phyloP scores from a whole-genome alignment of 148 eudicot genomes.

The Amaranthus cruentus region DNA sequence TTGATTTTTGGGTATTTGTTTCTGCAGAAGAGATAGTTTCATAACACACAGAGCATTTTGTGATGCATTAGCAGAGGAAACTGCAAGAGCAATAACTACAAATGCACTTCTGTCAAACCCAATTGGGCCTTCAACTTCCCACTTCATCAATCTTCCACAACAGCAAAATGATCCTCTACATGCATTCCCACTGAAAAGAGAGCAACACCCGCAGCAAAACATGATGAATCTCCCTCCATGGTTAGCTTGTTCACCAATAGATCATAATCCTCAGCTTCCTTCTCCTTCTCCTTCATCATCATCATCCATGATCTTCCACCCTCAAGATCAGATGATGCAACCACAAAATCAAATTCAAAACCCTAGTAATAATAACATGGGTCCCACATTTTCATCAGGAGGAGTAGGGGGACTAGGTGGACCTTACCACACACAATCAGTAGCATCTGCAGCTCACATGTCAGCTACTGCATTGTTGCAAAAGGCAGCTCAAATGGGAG shows the following conservation, averaged over 20 bases:
- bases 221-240: slow-evolving; percentile 49
- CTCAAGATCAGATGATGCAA: slow-evolving; percentile 16
- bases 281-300: slow-evolving; percentile 19
- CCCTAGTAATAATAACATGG: slow-evolving; percentile 52
- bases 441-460: slow-evolving; percentile 39
- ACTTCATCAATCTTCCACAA: slow-evolving; percentile 29
- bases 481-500: slow-evolving; percentile 87
- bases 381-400: slow-evolving; percentile 28
- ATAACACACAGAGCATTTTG: slow-evolving; percentile 98
- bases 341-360: slow-evolving; percentile 26
- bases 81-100: slow-evolving; percentile 48
- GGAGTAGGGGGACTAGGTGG: slow-evolving; percentile 12
- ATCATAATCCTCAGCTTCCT: slow-evolving; percentile 21
- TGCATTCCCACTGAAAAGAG: slow-evolving; percentile 49
- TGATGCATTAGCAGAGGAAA: slow-evolving; percentile 90
- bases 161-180: slow-evolving; percentile 24
- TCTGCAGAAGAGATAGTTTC: slow-evolving; percentile 88
- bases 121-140: slow-evolving; percentile 31
- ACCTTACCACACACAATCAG: slow-evolving; percentile 28
- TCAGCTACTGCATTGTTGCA: slow-evolving; percentile 93
- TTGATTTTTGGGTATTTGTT: slow-evolving; percentile 1
- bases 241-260: slow-evolving; percentile 44
- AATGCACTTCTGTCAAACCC: slow-evolving; percentile 33
- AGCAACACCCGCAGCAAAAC: slow-evolving; percentile 38
- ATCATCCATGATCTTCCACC: slow-evolving; percentile 22